These are phyloP conservation scores for Leccinum broughii DNA, from an alignment of 768 basidiomycete genomes.

Conservation along the genomic window DNA sequence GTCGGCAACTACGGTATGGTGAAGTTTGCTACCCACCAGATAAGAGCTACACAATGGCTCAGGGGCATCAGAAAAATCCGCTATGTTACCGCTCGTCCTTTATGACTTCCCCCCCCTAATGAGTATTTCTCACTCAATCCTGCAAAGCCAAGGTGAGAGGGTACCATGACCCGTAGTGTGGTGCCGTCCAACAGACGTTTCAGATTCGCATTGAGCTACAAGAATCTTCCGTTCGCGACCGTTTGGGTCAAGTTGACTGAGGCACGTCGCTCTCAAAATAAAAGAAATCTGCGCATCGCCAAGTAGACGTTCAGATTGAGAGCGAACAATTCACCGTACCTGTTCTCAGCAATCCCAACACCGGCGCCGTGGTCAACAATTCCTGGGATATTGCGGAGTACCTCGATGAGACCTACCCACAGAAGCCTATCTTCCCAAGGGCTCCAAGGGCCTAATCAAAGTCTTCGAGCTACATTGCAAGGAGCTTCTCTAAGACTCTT, in stretches of 20 bases:
- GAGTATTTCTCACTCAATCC: conserved; percentile 38
- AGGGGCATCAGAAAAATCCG: neutral
- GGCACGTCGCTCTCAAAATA: conserved; percentile 17
- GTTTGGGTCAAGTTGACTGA: conserved; percentile 37
- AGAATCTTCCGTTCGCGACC: conserved; percentile 34
- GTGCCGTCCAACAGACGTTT: neutral
- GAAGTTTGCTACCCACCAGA: neutral
- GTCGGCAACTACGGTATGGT: neutral
- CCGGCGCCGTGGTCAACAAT: conserved; percentile 29
- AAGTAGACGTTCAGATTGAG: conserved; percentile 20
- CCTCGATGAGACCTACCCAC: conserved; percentile 37
- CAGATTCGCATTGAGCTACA: conserved; percentile 35
- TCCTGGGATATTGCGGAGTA: conserved; percentile 36
- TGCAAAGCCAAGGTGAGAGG: conserved; percentile 37
- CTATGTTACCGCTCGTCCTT: conserved; percentile 33
- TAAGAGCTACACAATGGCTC: conserved; percentile 1
- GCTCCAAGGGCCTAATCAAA: conserved; percentile 22
- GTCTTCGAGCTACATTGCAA: conserved; percentile 10
- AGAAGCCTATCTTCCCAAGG: conserved; percentile 29
- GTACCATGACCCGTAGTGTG: neutral
- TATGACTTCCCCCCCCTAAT: conserved; percentile 37
- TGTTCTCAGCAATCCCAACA: conserved; percentile 35
- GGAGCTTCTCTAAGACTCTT: conserved; percentile 9
- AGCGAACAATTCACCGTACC: conserved; percentile 32
- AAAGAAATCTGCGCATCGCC: conserved; percentile 30